These are phyloP conservation scores for Psophocarpus tetragonolobus DNA, from an alignment of 306 rosid species.

Conservation along the genomic window DNA sequence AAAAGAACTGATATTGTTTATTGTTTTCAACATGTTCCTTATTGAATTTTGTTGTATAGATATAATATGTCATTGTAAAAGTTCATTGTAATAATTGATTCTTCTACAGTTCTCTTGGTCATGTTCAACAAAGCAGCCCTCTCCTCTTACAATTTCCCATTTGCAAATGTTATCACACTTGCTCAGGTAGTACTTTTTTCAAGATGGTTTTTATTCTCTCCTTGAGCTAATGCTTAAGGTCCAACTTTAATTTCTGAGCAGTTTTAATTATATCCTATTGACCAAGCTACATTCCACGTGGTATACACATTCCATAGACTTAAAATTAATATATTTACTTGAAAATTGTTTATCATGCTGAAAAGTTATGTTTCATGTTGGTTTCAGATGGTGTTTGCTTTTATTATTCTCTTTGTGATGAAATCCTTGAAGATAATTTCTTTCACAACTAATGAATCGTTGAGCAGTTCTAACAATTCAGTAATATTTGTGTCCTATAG, in stretches of 20 bases:
- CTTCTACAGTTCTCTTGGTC: slow-evolving; percentile 61
- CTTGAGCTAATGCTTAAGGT: neutral
- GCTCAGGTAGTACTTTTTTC: slow-evolving; percentile 58
- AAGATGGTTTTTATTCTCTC: neutral
- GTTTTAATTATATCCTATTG: too few relatives aligned
- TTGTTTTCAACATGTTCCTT: neutral
- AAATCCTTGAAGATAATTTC: slow-evolving; percentile 58
- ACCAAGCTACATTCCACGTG: too few relatives aligned
- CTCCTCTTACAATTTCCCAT: slow-evolving; percentile 65
- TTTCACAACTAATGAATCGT: slow-evolving; percentile 50
- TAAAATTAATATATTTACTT: neutral
- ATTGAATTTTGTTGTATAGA: neutral
- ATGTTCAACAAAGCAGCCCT: slow-evolving; percentile 82
- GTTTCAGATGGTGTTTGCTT: slow-evolving; percentile 53
- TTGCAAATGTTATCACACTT: slow-evolving; percentile 61
- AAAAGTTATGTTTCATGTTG: slow-evolving; percentile 27
- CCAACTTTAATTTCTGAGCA: too few relatives aligned
- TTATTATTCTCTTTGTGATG: slow-evolving; percentile 55
- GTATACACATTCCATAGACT: too few relatives aligned
- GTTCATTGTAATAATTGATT: slow-evolving; percentile 23
- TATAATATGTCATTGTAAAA: neutral
- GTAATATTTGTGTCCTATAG: slow-evolving; percentile 45
- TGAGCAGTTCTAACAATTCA: slow-evolving; percentile 44
- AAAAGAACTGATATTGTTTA: neutral
- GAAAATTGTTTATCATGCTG: neutral